phyloP scores from a whole-genome alignment of 108 stramenopile genomes.

The Skeletonema costatum region DNA sequence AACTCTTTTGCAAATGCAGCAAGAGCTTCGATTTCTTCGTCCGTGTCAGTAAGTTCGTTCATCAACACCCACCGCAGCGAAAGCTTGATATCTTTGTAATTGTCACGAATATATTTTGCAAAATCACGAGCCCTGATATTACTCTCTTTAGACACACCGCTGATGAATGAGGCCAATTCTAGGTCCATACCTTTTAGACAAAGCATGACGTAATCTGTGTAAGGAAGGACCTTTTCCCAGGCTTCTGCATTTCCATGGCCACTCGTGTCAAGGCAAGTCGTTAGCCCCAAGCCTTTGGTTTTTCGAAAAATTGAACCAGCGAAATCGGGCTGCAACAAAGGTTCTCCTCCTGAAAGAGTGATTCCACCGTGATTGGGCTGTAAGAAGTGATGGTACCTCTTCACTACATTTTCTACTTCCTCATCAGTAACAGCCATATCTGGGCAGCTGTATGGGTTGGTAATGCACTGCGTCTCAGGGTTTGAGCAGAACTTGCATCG shows the following conservation, averaged over 20 bases:
- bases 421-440: conserved; percentile 57
- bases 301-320: conserved; percentile 51
- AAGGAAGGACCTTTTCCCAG: conserved; percentile 59
- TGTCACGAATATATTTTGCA: conserved; percentile 55
- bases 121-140: conserved; percentile 49
- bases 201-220: conserved; percentile 60
- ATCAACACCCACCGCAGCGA: conserved; percentile 66
- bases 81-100: conserved; percentile 50
- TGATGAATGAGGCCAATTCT: conserved; percentile 48
- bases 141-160: conserved; percentile 42
- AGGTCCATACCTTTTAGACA: conserved; percentile 72
- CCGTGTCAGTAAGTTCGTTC: conserved; percentile 63
- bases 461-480: conserved; percentile 62
- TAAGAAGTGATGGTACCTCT: conserved; percentile 55
- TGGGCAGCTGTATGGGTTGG: conserved; percentile 50
- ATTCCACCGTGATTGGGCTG: conserved; percentile 58
- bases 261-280: conserved; percentile 69
- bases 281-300: conserved; percentile 51
- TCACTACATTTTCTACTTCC: conserved; percentile 44
- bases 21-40: conserved; percentile 53
- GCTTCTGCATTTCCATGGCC: conserved; percentile 53
- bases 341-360: conserved; percentile 68
- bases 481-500: conserved; percentile 66
- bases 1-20: conserved; percentile 60
- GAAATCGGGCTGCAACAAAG: conserved; percentile 62